phyloP scores from a whole-genome alignment of 2,329 filamentous ascomycete species.

The Sphaerulina populicola region DNA sequence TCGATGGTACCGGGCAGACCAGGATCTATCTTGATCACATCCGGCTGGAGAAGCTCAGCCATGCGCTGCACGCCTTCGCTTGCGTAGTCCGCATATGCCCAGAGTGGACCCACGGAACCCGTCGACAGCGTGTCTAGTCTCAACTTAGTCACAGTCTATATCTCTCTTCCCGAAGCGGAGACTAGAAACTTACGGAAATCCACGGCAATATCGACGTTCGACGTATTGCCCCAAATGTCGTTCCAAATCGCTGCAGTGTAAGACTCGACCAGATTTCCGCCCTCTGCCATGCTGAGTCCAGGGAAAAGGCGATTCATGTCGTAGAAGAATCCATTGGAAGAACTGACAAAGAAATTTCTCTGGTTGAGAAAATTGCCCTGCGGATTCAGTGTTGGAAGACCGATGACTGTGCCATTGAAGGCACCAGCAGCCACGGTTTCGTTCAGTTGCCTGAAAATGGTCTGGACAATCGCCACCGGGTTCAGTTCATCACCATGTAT shows the following conservation, averaged over 20 bases:
- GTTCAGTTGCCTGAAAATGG: constrained; percentile 32
- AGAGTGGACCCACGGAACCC: constrained; percentile 33
- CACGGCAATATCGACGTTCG: constrained; percentile 36
- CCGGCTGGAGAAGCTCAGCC: constrained; percentile 35
- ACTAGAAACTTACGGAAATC: constrained; percentile 24
- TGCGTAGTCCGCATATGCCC: constrained; percentile 36
- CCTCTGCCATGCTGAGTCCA: constrained; percentile 36
- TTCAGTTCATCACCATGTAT: constrained; percentile 37
- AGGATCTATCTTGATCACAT: constrained; percentile 35
- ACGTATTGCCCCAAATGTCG: constrained; percentile 34
- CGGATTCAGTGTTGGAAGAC: constrained; percentile 35
- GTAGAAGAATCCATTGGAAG: constrained; percentile 48
- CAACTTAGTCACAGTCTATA: neutral
- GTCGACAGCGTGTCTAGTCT: constrained; percentile 31
- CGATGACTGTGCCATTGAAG: constrained; percentile 31
- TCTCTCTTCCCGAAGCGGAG: neutral
- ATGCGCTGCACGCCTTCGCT: constrained; percentile 34
- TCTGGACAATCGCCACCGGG: constrained; percentile 33
- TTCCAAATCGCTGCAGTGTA: constrained; percentile 35
- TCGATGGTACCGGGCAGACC: constrained; percentile 36
- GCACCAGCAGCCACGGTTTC: constrained; percentile 29
- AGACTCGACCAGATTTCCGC: constrained; percentile 15
- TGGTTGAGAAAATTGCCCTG: constrained; percentile 36
- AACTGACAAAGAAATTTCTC: constrained; percentile 33
- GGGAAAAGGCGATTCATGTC: constrained; percentile 54